phyloP scores from a whole-genome alignment of 1,139 yeast species.

The Kurtzmaniella quercitrusa region DNA sequence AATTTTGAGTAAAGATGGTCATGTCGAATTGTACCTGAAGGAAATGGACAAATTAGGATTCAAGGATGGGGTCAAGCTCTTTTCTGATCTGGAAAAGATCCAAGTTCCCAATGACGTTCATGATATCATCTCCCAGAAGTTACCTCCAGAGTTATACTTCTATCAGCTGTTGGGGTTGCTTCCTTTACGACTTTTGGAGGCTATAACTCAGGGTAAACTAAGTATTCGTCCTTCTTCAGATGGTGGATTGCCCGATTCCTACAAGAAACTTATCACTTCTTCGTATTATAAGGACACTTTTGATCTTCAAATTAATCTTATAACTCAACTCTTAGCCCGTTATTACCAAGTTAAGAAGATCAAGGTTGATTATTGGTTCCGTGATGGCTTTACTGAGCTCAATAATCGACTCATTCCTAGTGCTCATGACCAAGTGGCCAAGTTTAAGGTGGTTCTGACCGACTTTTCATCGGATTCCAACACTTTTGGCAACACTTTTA shows the following conservation, averaged over 20 bases:
- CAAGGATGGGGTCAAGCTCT: constrained; percentile 8
- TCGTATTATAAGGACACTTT: constrained; percentile 45
- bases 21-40: constrained; percentile 52
- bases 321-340: constrained; percentile 74
- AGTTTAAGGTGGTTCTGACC: constrained; percentile 13
- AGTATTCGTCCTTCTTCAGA: constrained; percentile 70
- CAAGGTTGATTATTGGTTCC: constrained; percentile 57
- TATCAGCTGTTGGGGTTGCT: constrained; percentile 78
- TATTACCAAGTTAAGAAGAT: constrained; percentile 79
- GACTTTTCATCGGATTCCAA: constrained; percentile 11
- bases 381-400: constrained; percentile 42
- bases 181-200: constrained; percentile 61
- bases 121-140: constrained; percentile 76
- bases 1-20: constrained; percentile 63
- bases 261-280: constrained; percentile 49
- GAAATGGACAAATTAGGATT: constrained; percentile 32
- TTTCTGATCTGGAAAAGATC: constrained; percentile 6
- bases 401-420: constrained; percentile 53
- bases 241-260: constrained; percentile 55
- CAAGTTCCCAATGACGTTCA: constrained; percentile 75
- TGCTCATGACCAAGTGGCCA: constrained; percentile 25
- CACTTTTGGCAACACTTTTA: constrained; percentile 30
- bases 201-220: constrained; percentile 62
- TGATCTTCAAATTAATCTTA: constrained; percentile 59
- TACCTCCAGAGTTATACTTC: constrained; percentile 83